phyloP scores from a whole-genome alignment of 805 yeast species.

The Jamesozyma spencerorum region DNA sequence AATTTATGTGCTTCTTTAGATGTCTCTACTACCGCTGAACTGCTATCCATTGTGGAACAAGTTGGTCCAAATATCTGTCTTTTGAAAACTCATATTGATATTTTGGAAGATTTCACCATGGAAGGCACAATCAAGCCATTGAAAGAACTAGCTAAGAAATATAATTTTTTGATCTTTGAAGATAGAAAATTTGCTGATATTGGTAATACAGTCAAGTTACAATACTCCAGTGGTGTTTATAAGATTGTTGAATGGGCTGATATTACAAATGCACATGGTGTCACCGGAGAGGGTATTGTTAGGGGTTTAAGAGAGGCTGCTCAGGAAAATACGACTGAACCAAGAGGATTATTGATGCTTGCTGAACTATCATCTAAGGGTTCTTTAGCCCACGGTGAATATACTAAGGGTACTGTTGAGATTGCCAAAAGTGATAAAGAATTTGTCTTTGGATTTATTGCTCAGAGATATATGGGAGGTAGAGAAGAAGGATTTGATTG shows the following conservation, averaged over 20 bases:
- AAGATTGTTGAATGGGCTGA: slow-evolving; percentile 92
- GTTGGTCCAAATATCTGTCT: slow-evolving; percentile 89
- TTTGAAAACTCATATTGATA: slow-evolving; percentile 91
- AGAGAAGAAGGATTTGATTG: slow-evolving; percentile 83
- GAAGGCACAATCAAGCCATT: slow-evolving; percentile 74
- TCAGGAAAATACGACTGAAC: slow-evolving; percentile 53
- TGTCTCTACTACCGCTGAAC: slow-evolving; percentile 69
- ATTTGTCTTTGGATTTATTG: slow-evolving; percentile 94
- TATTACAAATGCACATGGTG: slow-evolving; percentile 95
- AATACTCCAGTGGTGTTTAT: slow-evolving; percentile 83
- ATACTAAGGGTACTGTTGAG: slow-evolving; percentile 78
- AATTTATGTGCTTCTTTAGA: slow-evolving; percentile 94
- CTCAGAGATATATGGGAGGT: slow-evolving; percentile 82
- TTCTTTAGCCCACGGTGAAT: slow-evolving; percentile 84
- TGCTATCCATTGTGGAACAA: slow-evolving; percentile 60
- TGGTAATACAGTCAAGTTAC: slow-evolving; percentile 93
- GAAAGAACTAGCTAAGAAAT: slow-evolving; percentile 61
- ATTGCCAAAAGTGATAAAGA: slow-evolving; percentile 80
- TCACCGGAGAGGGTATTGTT: slow-evolving; percentile 91
- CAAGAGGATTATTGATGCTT: slow-evolving; percentile 86
- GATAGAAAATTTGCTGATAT: slow-evolving; percentile 98
- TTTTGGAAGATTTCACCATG: slow-evolving; percentile 77
- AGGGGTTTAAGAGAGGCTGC: slow-evolving; percentile 79
- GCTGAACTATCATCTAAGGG: slow-evolving; percentile 95
- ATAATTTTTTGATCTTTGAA: slow-evolving; percentile 86